Evolutionary conservation across 305 asterid genomes (phyloP), one percentile per base, ranked within the genome.

Genomic region (Plantago lanceolata): DNA sequence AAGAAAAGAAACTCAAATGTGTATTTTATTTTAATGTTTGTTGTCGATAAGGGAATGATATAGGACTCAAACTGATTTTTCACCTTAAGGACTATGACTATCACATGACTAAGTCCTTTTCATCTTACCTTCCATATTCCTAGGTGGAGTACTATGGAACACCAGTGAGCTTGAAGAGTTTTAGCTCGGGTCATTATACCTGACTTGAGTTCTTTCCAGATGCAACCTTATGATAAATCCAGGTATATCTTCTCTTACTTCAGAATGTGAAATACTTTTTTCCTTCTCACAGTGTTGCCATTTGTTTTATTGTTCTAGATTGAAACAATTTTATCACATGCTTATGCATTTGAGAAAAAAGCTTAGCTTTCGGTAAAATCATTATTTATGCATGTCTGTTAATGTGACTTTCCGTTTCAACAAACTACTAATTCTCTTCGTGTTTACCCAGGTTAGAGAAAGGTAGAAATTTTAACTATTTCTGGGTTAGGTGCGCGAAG

Each of bases 191-290:
- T 93, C 62, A 87, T 87, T 81, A 85, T 90, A 65, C 99, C 99
- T 4, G 93, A 92, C 75, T 78, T 95, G 33, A 82, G 86, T 76
- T 93, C 96, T 64, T 81, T 89, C 73, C 65, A 85, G 82, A 88
- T 93, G 71, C 93, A 87, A 78, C 99, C 99, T 45, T 91, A 88
- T 71, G 98, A 91, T 74, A 91, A 91, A 82, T 88, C 98, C 75
- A 84, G 94, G 96, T 85, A 51, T 24, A 63, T 29, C 37, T 51
- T 15, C 24, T 52, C 40, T 5, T 58, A 43, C 17, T 57, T 65
- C 43, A 40, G 45, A 40, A 40, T 40, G 1, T 40, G 13, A n/a
- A n/a, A n/a, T n/a, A n/a, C n/a, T n/a, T n/a, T n/a, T n/a, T n/a
- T n/a, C n/a, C n/a, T n/a, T n/a, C n/a, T n/a, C n/a, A n/a, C n/a